phyloP scores from a whole-genome alignment of 2,329 filamentous ascomycete genomes.

The Tricladium varicosporioides region DNA sequence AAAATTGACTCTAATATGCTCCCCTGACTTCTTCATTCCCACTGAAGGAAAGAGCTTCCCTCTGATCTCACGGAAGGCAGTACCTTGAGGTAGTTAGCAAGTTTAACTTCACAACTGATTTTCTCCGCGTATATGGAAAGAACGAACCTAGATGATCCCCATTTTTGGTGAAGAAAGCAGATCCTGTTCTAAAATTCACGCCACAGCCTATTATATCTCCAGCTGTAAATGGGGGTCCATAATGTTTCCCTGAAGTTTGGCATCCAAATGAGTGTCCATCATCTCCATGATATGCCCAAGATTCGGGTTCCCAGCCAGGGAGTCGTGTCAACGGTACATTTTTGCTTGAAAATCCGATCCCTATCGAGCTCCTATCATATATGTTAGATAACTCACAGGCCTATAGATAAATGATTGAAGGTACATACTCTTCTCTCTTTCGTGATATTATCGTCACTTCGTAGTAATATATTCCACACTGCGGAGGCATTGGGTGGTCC shows the following conservation, averaged over 20 bases:
- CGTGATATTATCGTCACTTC: conserved; percentile 68
- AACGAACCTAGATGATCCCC: conserved; percentile 53
- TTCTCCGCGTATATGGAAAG: not conserved
- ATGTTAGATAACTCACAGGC: conserved; percentile 12
- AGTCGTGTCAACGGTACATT: conserved; percentile 52
- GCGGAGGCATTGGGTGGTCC: conserved; percentile 81
- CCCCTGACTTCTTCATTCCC: conserved; percentile 63
- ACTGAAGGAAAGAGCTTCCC: conserved; percentile 65
- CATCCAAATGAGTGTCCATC: conserved; percentile 62
- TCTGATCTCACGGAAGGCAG: conserved; percentile 66
- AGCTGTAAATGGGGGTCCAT: conserved; percentile 53
- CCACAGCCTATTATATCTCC: conserved; percentile 64
- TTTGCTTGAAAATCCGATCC: conserved; percentile 59
- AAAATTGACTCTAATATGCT: conserved; percentile 64
- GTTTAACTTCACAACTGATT: not conserved
- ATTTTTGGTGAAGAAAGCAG: conserved; percentile 69
- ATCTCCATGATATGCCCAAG: conserved; percentile 69
- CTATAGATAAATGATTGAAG: not conserved
- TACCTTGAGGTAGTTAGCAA: conserved; percentile 46
- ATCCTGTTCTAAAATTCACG: conserved; percentile 62
- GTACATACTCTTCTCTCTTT: conserved; percentile 62
- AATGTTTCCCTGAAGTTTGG: conserved; percentile 54
- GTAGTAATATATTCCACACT: conserved; percentile 94
- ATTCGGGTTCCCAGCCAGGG: conserved; percentile 66
- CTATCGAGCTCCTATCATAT: conserved; percentile 53